Evolutionary conservation across 176 grass and related monocot genomes (phyloP).

Genomic region (Cenchrus fungigraminus): DNA sequence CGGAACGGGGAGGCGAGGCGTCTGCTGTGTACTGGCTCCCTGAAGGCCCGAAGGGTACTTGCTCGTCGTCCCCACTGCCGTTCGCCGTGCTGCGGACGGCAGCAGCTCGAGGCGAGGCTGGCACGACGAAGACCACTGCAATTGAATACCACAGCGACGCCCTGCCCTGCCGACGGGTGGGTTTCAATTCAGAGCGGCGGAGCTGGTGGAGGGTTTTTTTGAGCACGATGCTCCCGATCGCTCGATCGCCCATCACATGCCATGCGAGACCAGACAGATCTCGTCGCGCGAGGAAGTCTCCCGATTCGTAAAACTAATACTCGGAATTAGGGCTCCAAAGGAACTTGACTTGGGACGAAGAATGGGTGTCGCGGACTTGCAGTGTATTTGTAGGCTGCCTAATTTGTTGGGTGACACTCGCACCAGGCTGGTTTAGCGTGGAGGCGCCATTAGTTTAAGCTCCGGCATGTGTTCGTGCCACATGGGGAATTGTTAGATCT

Average conservation of each 20-base stretch:
- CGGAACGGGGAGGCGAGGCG: not conserved
- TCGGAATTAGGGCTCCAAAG: not conserved
- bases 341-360: not conserved
- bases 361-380: not conserved
- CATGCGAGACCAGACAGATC: constrained; percentile 10
- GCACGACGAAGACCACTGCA: not conserved
- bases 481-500: constrained; percentile 40
- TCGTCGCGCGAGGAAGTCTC: constrained; percentile 13
- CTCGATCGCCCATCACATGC: constrained; percentile 22
- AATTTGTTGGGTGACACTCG: not conserved
- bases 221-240: not conserved
- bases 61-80: not conserved
- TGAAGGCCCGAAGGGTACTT: not conserved
- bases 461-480: not conserved
- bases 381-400: not conserved
- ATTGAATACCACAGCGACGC: constrained; percentile 10
- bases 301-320: not conserved
- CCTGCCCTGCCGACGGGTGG: not conserved
- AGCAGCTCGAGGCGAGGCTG: not conserved
- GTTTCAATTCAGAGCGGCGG: constrained; percentile 9
- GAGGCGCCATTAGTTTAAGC: constrained; percentile 13
- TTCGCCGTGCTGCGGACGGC: not conserved
- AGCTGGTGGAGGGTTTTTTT: constrained; percentile 2
- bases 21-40: no score
- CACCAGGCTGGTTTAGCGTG: constrained; percentile 44